A percentile compares a stretch with the other conserved stretches of the same genome.
phyloP scores from a whole-genome alignment of 257 asterid genomes.

The Rhazya stricta region DNA sequence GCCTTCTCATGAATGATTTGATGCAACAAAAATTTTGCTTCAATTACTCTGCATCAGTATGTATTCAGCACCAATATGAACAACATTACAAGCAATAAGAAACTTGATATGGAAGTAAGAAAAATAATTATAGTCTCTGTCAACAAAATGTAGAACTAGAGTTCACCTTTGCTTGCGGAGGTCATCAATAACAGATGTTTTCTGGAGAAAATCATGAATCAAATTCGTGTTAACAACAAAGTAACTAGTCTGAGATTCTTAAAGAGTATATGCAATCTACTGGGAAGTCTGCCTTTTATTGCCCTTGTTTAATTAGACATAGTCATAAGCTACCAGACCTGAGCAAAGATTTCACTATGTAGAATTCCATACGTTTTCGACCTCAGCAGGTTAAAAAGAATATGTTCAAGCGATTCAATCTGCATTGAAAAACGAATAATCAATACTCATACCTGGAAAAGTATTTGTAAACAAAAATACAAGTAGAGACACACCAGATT shows the following conservation, averaged over 20 bases:
- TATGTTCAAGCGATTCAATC: constrained; percentile 65
- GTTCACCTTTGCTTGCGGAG: constrained; percentile 54
- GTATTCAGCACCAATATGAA: constrained; percentile 17
- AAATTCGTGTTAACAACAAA: constrained; percentile 25
- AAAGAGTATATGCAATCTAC: constrained; percentile 5
- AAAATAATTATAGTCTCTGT: not conserved
- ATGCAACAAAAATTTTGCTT: constrained; percentile 48
- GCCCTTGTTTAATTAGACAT: constrained; percentile 2
- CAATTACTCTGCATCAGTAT: constrained; percentile 54
- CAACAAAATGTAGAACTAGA: constrained; percentile 12
- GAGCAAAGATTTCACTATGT: constrained; percentile 37
- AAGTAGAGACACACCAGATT: constrained; percentile 1
- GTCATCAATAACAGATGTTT: constrained; percentile 30
- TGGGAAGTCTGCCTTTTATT: constrained; percentile 3
- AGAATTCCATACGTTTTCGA: constrained; percentile 56
- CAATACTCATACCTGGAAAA: constrained; percentile 12
- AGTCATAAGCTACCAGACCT: constrained; percentile 46
- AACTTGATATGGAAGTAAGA: not conserved
- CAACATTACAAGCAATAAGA: not conserved
- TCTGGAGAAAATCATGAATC: constrained; percentile 46
- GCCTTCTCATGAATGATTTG: constrained; percentile 58
- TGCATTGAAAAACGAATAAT: constrained; percentile 29
- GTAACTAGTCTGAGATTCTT: constrained; percentile 6
- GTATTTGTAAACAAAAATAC: constrained; percentile 11
- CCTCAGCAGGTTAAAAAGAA: constrained; percentile 49